Conservation (phyloP, 164 flowering plant genomes). For the Annona squamosa region DNA sequence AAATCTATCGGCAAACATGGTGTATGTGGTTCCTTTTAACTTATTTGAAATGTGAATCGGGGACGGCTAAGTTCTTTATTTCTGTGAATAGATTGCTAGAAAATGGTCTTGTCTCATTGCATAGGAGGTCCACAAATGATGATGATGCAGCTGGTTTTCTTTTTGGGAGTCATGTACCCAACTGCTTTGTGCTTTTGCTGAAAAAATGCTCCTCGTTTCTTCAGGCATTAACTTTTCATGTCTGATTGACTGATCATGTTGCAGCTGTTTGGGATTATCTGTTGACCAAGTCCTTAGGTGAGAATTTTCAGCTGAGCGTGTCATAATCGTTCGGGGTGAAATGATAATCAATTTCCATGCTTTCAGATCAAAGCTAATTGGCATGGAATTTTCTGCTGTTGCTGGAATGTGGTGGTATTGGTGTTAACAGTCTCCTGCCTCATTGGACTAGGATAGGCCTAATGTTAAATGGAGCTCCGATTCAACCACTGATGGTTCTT, state of each 20-base stretch:
- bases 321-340: no score
- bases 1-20: no score
- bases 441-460: background rate
- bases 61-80: background rate
- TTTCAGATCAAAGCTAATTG: background rate
- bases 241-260: background rate
- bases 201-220: background rate
- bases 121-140: background rate
- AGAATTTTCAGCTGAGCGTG: no score
- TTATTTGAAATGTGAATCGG: no score
- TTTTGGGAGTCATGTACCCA: background rate
- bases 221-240: background rate
- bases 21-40: no score
- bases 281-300: background rate
- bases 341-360: no score
- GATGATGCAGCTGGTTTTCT: background rate
- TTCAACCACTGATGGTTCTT: no score
- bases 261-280: background rate
- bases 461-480: no score
- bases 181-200: background rate
- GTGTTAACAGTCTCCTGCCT: background rate
- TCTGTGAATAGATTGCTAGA: background rate
- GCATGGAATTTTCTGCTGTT: background rate
- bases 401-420: background rate
- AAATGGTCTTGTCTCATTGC: background rate